Percentiles rank a stretch among this genome's conserved stretches.
Evolutionary conservation across 140 eudicot species (phyloP).

Genomic region (Bidens hawaiensis): DNA sequence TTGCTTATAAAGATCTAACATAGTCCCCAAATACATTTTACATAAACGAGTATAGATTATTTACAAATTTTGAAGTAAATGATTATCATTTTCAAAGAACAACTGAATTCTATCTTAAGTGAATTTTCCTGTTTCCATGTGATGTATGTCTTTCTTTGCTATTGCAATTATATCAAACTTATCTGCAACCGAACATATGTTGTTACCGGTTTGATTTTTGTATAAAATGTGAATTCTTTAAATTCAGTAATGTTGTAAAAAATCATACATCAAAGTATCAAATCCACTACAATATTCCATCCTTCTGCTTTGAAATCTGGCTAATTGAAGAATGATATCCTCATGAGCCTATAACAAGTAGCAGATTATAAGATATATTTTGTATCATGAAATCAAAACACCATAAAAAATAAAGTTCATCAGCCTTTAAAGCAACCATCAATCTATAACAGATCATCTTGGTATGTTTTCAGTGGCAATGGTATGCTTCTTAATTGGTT

Average conservation of each 20-base stretch:
- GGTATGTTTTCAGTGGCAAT: background rate
- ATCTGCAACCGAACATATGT: background rate
- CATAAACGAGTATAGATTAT: too few relatives aligned
- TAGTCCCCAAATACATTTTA: too few relatives aligned
- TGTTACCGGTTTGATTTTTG: background rate
- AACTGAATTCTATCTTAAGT: too few relatives aligned
- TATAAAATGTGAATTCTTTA: background rate
- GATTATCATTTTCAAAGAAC: too few relatives aligned
- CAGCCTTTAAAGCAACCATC: background rate
- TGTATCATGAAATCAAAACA: background rate
- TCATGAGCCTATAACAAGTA: constrained; percentile 31
- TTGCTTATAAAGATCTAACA: too few relatives aligned
- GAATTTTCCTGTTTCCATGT: too few relatives aligned
- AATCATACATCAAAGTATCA: background rate
- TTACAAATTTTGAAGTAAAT: too few relatives aligned
- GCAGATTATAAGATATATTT: background rate
- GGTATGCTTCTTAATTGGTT: background rate
- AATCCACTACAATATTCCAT: constrained; percentile 16
- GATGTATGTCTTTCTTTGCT: too few relatives aligned
- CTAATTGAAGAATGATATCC: background rate
- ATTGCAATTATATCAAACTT: too few relatives aligned
- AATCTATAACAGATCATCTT: background rate
- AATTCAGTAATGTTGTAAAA: background rate
- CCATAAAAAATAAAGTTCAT: too few relatives aligned
- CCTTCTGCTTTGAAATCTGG: constrained; percentile 5